These are phyloP conservation scores for Tetrahymena malaccensis DNA, from an alignment of 73 alveolate species.

Conservation along the genomic window DNA sequence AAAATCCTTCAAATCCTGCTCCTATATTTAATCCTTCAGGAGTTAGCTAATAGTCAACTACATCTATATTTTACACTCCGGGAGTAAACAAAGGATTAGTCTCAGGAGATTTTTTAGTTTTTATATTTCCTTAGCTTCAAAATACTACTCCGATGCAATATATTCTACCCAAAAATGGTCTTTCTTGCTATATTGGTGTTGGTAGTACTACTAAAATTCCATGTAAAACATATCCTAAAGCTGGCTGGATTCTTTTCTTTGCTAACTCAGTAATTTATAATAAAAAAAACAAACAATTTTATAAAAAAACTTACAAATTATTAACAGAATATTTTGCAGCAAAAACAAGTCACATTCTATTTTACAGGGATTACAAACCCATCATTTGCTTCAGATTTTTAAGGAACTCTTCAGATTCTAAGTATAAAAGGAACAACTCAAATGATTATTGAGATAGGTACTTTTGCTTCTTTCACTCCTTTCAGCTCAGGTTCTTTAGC, in stretches of 20 bases:
- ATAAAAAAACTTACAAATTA: neutral
- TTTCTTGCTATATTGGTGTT: neutral
- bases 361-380: neutral
- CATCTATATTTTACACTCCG: neutral
- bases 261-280: neutral
- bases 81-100: neutral
- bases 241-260: neutral
- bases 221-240: neutral
- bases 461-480: neutral
- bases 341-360: neutral
- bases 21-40: neutral
- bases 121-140: neutral
- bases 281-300: neutral
- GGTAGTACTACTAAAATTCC: neutral
- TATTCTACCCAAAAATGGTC: neutral
- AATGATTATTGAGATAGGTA: neutral
- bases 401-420: neutral
- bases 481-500: neutral
- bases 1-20: neutral
- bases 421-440: neutral
- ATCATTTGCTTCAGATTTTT: neutral
- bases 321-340: neutral
- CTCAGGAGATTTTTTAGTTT: neutral
- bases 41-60: neutral
- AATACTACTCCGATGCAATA: neutral